These are phyloP conservation scores for Schwanniomyces occidentalis DNA, from an alignment of 805 yeast species.

Conservation along the genomic window DNA sequence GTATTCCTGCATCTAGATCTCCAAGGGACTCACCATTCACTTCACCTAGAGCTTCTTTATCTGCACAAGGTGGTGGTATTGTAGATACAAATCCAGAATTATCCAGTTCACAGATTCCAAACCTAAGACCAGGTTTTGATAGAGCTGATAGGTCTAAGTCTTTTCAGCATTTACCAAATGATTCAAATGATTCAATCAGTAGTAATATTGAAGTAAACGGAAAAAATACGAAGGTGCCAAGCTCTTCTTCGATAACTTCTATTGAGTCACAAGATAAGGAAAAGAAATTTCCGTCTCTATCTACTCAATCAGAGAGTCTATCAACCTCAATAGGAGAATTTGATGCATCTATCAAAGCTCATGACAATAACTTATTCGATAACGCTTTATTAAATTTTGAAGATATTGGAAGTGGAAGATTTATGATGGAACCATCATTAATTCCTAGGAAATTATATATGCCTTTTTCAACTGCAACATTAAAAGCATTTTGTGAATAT, in stretches of 20 bases:
- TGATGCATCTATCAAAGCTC: not conserved
- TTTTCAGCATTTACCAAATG: constrained; percentile 3
- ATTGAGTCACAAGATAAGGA: constrained; percentile 4
- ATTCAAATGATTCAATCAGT: constrained; percentile 5
- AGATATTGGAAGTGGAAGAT: constrained; percentile 27
- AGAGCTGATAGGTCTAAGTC: constrained; percentile 2
- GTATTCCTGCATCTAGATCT: constrained; percentile 34
- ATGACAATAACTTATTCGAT: not conserved
- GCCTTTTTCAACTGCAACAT: constrained; percentile 63
- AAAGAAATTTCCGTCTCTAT: constrained; percentile 1
- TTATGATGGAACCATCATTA: constrained; percentile 56
- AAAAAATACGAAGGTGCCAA: constrained; percentile 2
- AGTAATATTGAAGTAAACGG: not conserved
- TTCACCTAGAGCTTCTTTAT: constrained; percentile 52
- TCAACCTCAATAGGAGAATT: not conserved
- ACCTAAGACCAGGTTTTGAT: constrained; percentile 16
- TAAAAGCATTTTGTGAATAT: constrained; percentile 69
- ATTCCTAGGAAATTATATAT: constrained; percentile 69
- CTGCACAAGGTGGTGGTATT: constrained; percentile 26
- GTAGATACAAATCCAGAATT: constrained; percentile 13
- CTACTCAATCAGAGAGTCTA: constrained; percentile 2
- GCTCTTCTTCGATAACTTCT: constrained; percentile 6
- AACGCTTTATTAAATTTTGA: constrained; percentile 32
- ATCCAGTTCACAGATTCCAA: constrained; percentile 17
- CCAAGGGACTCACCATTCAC: constrained; percentile 40